phyloP scores from a whole-genome alignment of 768 basidiomycete genomes.

The Pisolithus tinctorius region DNA sequence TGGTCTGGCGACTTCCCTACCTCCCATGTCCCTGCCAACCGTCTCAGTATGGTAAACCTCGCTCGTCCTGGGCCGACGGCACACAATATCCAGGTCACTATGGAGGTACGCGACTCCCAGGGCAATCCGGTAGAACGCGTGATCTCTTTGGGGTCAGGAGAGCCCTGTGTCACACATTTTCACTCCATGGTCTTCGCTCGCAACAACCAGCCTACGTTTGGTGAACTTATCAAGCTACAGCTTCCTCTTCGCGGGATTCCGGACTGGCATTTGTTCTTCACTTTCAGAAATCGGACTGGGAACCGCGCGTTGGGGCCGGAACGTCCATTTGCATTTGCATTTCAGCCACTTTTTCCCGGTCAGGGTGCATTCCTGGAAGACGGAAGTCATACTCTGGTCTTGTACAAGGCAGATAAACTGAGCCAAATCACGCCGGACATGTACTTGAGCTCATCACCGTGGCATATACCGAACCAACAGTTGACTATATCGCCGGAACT shows the following conservation, averaged over 20 bases:
- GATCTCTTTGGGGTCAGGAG: conserved; percentile 81
- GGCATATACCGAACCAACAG: conserved; percentile 49
- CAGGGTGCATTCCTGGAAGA: conserved; percentile 78
- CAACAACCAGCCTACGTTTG: conserved; percentile 85
- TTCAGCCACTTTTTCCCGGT: conserved; percentile 79
- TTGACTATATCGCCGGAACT: conserved; percentile 52
- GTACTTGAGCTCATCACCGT: conserved; percentile 69
- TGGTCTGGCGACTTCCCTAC: conserved; percentile 87
- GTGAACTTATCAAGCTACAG: conserved; percentile 86
- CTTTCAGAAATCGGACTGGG: conserved; percentile 71
- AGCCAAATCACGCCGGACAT: conserved; percentile 52
- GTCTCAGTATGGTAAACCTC: conserved; percentile 51
- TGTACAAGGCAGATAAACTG: conserved; percentile 79
- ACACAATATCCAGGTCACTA: conserved; percentile 72
- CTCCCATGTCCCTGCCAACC: conserved; percentile 45
- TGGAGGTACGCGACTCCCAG: conserved; percentile 76
- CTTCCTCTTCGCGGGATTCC: conserved; percentile 62
- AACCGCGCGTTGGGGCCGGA: conserved; percentile 49
- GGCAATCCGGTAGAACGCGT: conserved; percentile 64
- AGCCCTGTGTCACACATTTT: conserved; percentile 72
- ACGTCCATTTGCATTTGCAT: conserved; percentile 87
- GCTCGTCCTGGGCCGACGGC: conserved; percentile 49
- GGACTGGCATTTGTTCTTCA: conserved; percentile 90
- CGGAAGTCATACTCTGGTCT: conserved; percentile 76
- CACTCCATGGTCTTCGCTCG: conserved; percentile 88